phyloP scores from a whole-genome alignment of 164 flowering plant genomes.

The Vitis amurensis region DNA sequence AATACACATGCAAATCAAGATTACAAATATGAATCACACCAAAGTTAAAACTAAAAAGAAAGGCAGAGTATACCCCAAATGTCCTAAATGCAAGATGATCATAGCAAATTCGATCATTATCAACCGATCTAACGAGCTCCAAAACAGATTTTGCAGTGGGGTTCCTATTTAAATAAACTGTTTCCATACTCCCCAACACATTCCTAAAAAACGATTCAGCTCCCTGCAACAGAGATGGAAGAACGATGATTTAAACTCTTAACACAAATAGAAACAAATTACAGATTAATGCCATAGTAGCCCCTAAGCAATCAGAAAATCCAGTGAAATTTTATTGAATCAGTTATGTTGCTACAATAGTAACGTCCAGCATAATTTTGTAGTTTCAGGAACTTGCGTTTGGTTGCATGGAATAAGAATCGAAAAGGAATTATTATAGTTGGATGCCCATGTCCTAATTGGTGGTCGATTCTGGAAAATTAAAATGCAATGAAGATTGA shows the following conservation, averaged over 20 bases:
- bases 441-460: too few species aligned
- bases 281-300: neutral
- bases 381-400: too few species aligned
- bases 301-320: neutral
- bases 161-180: constrained; percentile 74
- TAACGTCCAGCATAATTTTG: too few species aligned
- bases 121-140: constrained; percentile 70
- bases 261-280: constrained; percentile 4
- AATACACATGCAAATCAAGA: neutral
- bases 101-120: constrained; percentile 58
- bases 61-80: constrained; percentile 59
- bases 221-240: constrained; percentile 37
- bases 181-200: constrained; percentile 65
- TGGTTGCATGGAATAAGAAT: too few species aligned
- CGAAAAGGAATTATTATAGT: too few species aligned
- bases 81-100: constrained; percentile 93
- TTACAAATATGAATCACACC: neutral
- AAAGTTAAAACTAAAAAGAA: neutral
- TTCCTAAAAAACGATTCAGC: constrained; percentile 76
- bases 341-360: too few species aligned
- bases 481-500: too few species aligned
- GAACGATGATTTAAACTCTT: constrained; percentile 5
- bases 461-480: too few species aligned
- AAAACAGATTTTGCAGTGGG: constrained; percentile 79
- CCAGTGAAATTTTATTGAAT: too few species aligned